Base-by-base conservation (phyloP, 1,139 yeast species). In the Yamadazyma diospyri region DNA sequence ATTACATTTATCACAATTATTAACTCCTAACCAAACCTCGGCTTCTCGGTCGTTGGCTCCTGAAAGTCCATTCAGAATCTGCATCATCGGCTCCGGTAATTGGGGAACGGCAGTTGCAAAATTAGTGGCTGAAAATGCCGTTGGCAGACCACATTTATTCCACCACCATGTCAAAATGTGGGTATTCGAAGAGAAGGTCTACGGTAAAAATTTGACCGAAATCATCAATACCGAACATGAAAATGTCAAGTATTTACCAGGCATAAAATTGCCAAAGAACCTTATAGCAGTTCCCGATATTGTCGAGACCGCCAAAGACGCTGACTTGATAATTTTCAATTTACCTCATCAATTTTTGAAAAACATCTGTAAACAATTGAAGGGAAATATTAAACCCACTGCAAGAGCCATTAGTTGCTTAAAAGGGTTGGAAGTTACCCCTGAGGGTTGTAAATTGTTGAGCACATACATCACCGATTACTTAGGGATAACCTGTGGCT, bases 81-180 rank as follows among this genome's bases (percentile, higher is more conserved):
- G 69, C 35, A 66, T 69, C 16, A 58, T 69, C 39, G 75, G 75
- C 13, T 65, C 72, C 17, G 74, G 75, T 21, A 69, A 68, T 47
- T 69, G 74, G 74, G 75, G 74, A 23, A 69, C 73, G 33, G 64
- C 74, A 29, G 64, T 69, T 32, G 73, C 75, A 35, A 69, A 69
- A 43, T 60, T 69, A 27, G 39, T 67, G 16, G 71, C 74, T 14
- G 74, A 69, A 48, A 69, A 69, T 50, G 59, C 70, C 22, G 45
- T 48, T 13, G 58, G 62, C 13, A 59, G 66, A 43, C 69, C 72
- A 5, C 60, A 59, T 36, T 46, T 66, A 40, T 69, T 69, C 47
- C 50, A 52, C 30, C 63, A 50, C 35, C 47, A 59, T 29, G 71
- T 69, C 16, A 59, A 65, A 36, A 68, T 69, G 74, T 69, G 74